Evolutionary conservation across 768 basidiomycete species (phyloP).

Genomic region (Aureoboletus auriporus): DNA sequence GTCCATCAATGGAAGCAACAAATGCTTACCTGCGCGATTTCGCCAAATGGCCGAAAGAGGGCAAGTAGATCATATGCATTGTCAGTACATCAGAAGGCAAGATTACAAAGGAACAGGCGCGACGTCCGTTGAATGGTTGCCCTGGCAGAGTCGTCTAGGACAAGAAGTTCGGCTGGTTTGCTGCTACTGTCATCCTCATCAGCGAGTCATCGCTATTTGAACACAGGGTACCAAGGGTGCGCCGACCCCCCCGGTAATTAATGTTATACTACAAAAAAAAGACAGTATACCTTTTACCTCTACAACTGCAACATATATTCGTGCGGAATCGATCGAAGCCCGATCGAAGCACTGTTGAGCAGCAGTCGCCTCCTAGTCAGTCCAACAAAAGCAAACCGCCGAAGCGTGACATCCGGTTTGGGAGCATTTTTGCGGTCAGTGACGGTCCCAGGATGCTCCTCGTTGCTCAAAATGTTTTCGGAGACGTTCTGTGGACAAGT

Average conservation of each 20-base stretch:
- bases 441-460: constrained; percentile 54
- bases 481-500: constrained; percentile 60
- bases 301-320: constrained; percentile 68
- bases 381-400: constrained; percentile 93
- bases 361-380: constrained; percentile 63
- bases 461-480: constrained; percentile 64
- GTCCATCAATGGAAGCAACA: neutral
- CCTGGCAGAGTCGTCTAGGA: constrained; percentile 32
- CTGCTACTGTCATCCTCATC: constrained; percentile 40
- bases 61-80: constrained; percentile 62
- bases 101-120: constrained; percentile 89
- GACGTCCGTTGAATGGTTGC: constrained; percentile 66
- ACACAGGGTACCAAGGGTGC: constrained; percentile 57
- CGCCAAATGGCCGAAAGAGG: constrained; percentile 66
- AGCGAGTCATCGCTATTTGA: constrained; percentile 62
- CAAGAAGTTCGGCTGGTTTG: constrained; percentile 1
- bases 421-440: constrained; percentile 85
- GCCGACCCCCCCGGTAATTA: constrained; percentile 39
- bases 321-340: constrained; percentile 77
- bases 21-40: constrained; percentile 66
- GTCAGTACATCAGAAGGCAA: constrained; percentile 79
- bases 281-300: constrained; percentile 46
- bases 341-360: constrained; percentile 84
- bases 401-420: constrained; percentile 71
- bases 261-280: neutral